Base-by-base conservation (phyloP, 139 green algal species). In the Picochlorum sp. region DNA sequence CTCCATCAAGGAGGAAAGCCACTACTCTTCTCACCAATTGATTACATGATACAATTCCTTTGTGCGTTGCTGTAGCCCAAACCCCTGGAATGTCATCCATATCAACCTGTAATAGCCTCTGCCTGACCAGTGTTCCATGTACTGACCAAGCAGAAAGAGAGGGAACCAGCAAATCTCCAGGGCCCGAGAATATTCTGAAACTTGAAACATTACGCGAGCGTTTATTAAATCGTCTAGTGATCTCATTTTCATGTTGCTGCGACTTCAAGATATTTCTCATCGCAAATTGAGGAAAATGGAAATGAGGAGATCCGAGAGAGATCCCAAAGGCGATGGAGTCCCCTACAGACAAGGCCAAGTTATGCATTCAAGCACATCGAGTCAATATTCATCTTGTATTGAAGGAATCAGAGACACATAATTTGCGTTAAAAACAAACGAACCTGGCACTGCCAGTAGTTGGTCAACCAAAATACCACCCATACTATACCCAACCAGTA, bases 1-100 rank as follows among this genome's bases (percentile, higher is more conserved):
- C 36, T 30, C 8, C 16, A 50, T 61, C 40, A 8, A 61, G 24
- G 13, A 61, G 22, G 6, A 51, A 33, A 33, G 55, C 30, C 22
- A 61, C 32, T 4, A n/a, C 24, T 14, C 20, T 14, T 26, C 55
- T 1, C 6, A 61, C 55, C 32, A 61, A 35, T 35, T 61, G 55
- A 51, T 61, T 61, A 35, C 55, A 61, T 30, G 55, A 61, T n/a
- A 61, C 31, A 3, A 61, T 25, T n/a, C 40, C 25, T 35, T 61
- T 53, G 13, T 61, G 55, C 7, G 30, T 61, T 13, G 55, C 37
- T 35, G 32, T 49, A 35, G 14, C 16, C 55, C 55, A 61, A 7
- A 61, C 55, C 1, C 55, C 55, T 35, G 55, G 55, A 13, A 61
- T 37, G 22, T 61, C 36, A 22, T 61, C 55, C 32, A 61, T 50